Base-by-base conservation (phyloP, 2,329 filamentous ascomycete genomes). In the Cladophialophora chaetospira region DNA sequence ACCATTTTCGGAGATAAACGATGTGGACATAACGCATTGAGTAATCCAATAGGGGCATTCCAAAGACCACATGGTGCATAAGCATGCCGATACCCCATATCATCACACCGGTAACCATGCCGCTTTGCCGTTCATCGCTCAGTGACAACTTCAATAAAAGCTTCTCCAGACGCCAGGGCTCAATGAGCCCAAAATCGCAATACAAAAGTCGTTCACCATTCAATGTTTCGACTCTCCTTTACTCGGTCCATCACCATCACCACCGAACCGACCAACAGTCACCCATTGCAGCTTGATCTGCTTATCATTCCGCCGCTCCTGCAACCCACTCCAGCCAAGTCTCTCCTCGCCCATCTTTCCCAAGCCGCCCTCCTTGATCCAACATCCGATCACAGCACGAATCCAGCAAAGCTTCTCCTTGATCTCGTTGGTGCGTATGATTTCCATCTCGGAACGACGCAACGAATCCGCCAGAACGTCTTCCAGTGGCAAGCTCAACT, bases 211-310 rank as follows among this genome's bases (percentile, higher is more conserved):
- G 28, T 19, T 40, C 6, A 21, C 23, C 45, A 11, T 36, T n/a
- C 28, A 57, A 46, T 55, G 36, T 29, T 25, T 59, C 51, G 45
- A 21, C 8, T 36, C 54, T 21, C 25, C 53, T 19, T 43, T 42
- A 17, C 8, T 31, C 23, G 2, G 28, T 38, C 55, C 60, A 3
- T 60, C 60, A 10, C 60, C 72, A 67, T 79, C 77, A 21, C 76
- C 77, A 52, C 75, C 76, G 19, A 72, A 74, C 17, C 75, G 73
- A 5, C 77, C 77, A 13, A 79, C 76, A 0, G 76, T 78, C 21
- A 78, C 77, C 77, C 80, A 82, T 53, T 76, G 77, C 42, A 79
- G 75, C 65, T 80, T 80, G 3, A 70, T 72, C 68, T 77, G 71
- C 68, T 70, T 64, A 4, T 66, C 74, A 36, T 73, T 75, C 25